Evolutionary conservation across 2,329 filamentous ascomycete genomes (phyloP).

Genomic region (Neodidymelliopsis sp.): DNA sequence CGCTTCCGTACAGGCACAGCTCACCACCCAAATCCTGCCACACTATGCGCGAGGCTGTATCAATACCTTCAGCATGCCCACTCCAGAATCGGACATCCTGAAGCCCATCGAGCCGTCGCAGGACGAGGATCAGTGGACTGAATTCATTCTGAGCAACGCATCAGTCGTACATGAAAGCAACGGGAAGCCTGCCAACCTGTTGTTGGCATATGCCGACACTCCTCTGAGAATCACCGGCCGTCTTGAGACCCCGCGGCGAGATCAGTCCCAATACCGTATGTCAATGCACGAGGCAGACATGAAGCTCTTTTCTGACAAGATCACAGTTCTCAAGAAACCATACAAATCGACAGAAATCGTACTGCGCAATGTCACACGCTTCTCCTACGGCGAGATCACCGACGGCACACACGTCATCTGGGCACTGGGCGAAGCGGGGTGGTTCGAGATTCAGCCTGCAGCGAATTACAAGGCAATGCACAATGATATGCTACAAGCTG

Average conservation of each 20-base stretch:
- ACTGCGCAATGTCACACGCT: slow-evolving; percentile 59
- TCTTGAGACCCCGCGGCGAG: slow-evolving; percentile 52
- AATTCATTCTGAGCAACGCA: slow-evolving; percentile 68
- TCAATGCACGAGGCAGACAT: neutral
- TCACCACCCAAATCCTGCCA: neutral
- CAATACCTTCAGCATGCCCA: slow-evolving; percentile 31
- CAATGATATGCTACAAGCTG: slow-evolving; percentile 67
- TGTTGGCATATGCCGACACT: slow-evolving; percentile 66
- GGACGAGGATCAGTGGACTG: slow-evolving; percentile 63
- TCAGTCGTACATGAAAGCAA: slow-evolving; percentile 65
- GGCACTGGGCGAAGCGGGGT: slow-evolving; percentile 70
- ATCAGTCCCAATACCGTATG: slow-evolving; percentile 42
- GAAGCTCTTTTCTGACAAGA: slow-evolving; percentile 17
- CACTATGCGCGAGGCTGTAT: slow-evolving; percentile 9
- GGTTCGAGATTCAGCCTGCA: slow-evolving; percentile 72
- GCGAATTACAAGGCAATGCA: slow-evolving; percentile 64
- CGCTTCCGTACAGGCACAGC: neutral
- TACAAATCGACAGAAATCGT: slow-evolving; percentile 57
- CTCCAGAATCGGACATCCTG: slow-evolving; percentile 49
- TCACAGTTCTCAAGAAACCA: slow-evolving; percentile 43
- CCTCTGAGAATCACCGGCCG: slow-evolving; percentile 69
- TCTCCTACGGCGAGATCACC: slow-evolving; percentile 61
- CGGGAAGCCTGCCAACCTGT: slow-evolving; percentile 62
- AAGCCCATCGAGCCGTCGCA: slow-evolving; percentile 51
- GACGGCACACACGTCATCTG: slow-evolving; percentile 67